A percentile compares a stretch with the other conserved stretches of the same genome.
These are phyloP conservation scores for Saprolegnia diclina DNA, from an alignment of 352 stramenopile genomes.

Conservation along the genomic window DNA sequence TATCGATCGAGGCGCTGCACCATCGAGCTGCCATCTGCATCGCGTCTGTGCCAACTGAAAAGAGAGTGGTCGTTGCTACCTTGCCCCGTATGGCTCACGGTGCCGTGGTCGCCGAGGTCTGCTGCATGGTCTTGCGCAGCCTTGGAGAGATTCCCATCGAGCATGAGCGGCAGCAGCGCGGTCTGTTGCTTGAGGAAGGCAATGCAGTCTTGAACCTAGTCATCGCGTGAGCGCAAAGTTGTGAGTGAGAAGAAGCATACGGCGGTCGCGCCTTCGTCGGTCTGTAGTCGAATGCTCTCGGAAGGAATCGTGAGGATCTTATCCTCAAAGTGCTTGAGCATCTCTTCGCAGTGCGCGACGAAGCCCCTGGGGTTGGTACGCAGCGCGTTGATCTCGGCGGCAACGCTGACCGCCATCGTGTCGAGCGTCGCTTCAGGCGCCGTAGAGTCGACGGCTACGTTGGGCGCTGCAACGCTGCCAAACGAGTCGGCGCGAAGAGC, in stretches of 20 bases:
- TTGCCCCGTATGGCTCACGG: conserved; percentile 23
- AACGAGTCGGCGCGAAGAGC: neutral
- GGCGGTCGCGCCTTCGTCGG: conserved; percentile 20
- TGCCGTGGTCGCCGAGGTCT: conserved; percentile 23
- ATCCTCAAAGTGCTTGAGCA: conserved; percentile 19
- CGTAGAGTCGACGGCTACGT: neutral
- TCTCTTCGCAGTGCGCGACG: conserved; percentile 17
- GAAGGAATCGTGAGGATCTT: conserved; percentile 25
- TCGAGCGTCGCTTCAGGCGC: neutral
- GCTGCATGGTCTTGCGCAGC: conserved; percentile 25
- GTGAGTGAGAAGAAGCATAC: neutral
- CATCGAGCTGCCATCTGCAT: conserved; percentile 25
- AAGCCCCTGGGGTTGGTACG: conserved; percentile 18
- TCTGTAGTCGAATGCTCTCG: conserved; percentile 26
- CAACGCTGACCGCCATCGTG: conserved; percentile 1
- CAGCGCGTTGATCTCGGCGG: conserved; percentile 17
- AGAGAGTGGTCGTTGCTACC: conserved; percentile 1
- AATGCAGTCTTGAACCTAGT: conserved; percentile 27
- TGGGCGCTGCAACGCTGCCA: neutral
- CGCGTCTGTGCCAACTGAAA: neutral
- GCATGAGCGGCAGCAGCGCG: neutral
- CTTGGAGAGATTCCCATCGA: conserved; percentile 19
- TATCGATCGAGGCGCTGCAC: conserved; percentile 17
- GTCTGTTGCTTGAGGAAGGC: conserved; percentile 13
- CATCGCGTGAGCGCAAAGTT: too few species aligned